phyloP scores from a whole-genome alignment of 208 protist genomes.

The Giardia muris region DNA sequence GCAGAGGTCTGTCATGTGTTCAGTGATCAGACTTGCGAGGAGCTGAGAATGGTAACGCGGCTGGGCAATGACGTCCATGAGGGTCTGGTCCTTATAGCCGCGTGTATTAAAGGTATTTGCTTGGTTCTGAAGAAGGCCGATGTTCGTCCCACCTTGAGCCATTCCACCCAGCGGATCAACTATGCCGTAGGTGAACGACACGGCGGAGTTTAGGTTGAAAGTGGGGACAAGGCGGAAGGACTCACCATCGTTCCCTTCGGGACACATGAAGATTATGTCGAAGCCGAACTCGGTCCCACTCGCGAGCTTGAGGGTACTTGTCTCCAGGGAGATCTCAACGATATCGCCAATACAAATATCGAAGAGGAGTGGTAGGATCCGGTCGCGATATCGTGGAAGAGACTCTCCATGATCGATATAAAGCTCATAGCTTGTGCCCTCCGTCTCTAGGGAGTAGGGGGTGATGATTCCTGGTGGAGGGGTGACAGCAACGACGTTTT shows the following conservation, averaged over 20 bases:
- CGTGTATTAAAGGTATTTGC: not conserved
- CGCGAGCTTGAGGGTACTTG: not conserved
- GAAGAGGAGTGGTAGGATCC: not conserved
- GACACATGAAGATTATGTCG: constrained; percentile 9
- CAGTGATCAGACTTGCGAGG: not conserved
- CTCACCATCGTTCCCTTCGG: constrained; percentile 9
- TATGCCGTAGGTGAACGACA: not conserved
- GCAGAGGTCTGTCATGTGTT: not conserved
- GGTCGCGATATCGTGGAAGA: not conserved
- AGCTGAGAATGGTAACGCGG: not conserved
- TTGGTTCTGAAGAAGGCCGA: not conserved
- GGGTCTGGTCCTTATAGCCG: constrained; percentile 2
- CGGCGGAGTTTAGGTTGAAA: constrained; percentile 23
- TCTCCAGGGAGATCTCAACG: not conserved
- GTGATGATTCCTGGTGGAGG: constrained; percentile 8
- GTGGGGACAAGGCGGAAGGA: not conserved
- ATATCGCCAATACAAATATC: constrained; percentile 18
- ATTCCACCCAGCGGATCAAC: not conserved
- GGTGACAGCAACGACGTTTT: not conserved
- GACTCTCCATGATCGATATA: constrained; percentile 13
- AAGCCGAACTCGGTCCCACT: not conserved
- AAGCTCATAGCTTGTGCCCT: not conserved
- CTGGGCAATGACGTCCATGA: not conserved
- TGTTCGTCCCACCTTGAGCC: not conserved
- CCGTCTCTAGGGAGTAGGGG: not conserved